Percentiles rank a stretch among this genome's conserved stretches.
phyloP scores from a whole-genome alignment of 441 rosid species.

The Gossypium schwendimanii region DNA sequence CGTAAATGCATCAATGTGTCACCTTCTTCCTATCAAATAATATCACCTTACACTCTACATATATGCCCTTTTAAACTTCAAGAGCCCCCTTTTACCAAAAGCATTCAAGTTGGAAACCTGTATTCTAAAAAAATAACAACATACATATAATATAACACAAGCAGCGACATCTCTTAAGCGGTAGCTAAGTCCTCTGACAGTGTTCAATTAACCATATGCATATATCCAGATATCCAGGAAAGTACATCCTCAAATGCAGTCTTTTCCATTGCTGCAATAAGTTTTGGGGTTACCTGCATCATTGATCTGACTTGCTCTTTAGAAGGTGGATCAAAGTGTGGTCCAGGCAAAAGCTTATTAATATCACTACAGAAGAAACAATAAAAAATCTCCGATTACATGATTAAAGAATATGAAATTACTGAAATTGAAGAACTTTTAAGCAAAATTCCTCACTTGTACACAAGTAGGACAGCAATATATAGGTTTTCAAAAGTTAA shows the following conservation, averaged over 20 bases:
- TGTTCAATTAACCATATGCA: background rate
- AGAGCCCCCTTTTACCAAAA: background rate
- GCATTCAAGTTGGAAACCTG: background rate
- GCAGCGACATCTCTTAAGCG: background rate
- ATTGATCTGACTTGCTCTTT: constrained; percentile 48
- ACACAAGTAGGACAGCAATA: constrained; percentile 73
- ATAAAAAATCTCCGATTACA: background rate
- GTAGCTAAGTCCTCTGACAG: background rate
- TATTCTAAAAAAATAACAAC: background rate
- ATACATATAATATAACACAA: background rate
- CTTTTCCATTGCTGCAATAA: background rate
- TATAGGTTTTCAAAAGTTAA: constrained; percentile 74
- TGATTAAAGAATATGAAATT: background rate
- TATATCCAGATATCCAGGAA: background rate
- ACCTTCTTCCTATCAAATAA: background rate
- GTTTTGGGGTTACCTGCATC: constrained; percentile 42
- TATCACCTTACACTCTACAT: background rate
- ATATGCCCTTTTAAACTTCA: background rate
- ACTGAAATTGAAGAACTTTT: background rate
- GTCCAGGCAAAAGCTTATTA: constrained; percentile 83
- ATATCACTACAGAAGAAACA: constrained; percentile 50
- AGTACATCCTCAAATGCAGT: background rate
- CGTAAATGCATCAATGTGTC: background rate
- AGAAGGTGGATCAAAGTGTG: constrained; percentile 93
- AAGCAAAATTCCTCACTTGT: constrained; percentile 43